These are phyloP conservation scores for Ustulina deusta DNA, from an alignment of 2,329 filamentous ascomycete genomes.

Conservation along the genomic window DNA sequence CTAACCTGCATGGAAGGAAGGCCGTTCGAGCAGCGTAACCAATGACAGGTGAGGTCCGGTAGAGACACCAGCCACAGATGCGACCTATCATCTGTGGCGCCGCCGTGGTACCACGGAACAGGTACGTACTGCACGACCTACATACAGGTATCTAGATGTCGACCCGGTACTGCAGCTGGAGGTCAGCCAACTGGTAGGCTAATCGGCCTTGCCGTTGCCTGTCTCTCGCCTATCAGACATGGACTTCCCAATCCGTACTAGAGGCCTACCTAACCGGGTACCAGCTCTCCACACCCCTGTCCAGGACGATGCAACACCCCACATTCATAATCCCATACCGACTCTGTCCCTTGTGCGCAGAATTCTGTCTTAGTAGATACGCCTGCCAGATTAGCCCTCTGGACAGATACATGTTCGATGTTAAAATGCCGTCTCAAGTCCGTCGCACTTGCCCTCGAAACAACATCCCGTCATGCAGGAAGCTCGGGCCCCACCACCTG, in stretches of 20 bases:
- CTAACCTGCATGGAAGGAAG: constrained; percentile 23
- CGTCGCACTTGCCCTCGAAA: not conserved
- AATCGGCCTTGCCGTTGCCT: not conserved
- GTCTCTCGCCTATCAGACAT: constrained; percentile 22
- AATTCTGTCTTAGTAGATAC: not conserved
- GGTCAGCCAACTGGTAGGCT: not conserved
- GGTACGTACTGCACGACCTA: constrained; percentile 11
- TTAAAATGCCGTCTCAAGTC: constrained; percentile 12
- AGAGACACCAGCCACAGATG: constrained; percentile 32
- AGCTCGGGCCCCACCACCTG: constrained; percentile 28
- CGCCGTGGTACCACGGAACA: constrained; percentile 14
- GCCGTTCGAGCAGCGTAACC: not conserved
- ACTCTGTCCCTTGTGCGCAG: too few relatives aligned
- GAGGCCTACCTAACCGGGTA: constrained; percentile 23
- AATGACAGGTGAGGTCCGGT: not conserved
- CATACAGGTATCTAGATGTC: not conserved
- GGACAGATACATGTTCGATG: constrained; percentile 1
- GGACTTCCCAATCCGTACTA: constrained; percentile 3
- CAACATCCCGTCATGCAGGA: constrained; percentile 29
- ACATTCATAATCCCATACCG: constrained; percentile 18
- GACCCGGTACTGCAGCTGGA: not conserved
- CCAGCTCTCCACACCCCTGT: not conserved
- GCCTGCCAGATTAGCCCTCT: not conserved
- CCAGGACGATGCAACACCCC: constrained; percentile 28
- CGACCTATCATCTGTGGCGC: constrained; percentile 33